These are phyloP conservation scores for Lipomyces kockii DNA, from an alignment of 805 yeast genomes.

Conservation along the genomic window DNA sequence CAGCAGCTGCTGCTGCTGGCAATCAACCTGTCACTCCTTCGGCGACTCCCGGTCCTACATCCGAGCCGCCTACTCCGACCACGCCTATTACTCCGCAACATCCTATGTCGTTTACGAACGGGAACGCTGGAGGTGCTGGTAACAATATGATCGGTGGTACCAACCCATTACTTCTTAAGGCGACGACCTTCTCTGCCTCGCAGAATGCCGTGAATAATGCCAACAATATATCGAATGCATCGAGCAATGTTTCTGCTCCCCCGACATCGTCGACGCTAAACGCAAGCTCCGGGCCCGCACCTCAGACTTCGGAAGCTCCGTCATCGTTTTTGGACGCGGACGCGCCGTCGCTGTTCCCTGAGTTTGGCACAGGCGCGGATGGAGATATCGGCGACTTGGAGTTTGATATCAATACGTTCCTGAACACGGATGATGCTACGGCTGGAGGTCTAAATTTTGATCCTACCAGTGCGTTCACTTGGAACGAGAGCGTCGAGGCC, in stretches of 20 bases:
- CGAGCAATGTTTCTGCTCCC: background rate
- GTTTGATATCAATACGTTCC: constrained; percentile 36
- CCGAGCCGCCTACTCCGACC: constrained; percentile 39
- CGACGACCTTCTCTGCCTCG: constrained; percentile 27
- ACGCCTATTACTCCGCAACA: constrained; percentile 39
- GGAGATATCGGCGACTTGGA: constrained; percentile 33
- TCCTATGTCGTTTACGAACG: constrained; percentile 27
- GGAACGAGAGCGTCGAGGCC: constrained; percentile 39
- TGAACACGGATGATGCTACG: constrained; percentile 35
- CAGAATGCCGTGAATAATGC: constrained; percentile 21
- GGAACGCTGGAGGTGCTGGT: background rate
- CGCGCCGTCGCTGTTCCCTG: constrained; percentile 31
- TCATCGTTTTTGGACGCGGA: constrained; percentile 29
- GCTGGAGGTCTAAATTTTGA: constrained; percentile 34
- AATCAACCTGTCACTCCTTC: constrained; percentile 33
- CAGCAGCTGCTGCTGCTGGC: constrained; percentile 30
- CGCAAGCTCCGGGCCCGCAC: background rate
- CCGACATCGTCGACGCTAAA: constrained; percentile 14
- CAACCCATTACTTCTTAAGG: constrained; percentile 28
- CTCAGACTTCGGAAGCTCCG: constrained; percentile 11
- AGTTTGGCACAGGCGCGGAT: constrained; percentile 28
- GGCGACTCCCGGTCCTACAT: constrained; percentile 33
- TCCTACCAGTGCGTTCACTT: constrained; percentile 29
- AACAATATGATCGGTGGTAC: constrained; percentile 1
- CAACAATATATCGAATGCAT: background rate